A percentile compares a stretch with the other conserved stretches of the same genome.
These are phyloP conservation scores for Castanea sativa DNA, from an alignment of 306 rosid species.

Conservation along the genomic window DNA sequence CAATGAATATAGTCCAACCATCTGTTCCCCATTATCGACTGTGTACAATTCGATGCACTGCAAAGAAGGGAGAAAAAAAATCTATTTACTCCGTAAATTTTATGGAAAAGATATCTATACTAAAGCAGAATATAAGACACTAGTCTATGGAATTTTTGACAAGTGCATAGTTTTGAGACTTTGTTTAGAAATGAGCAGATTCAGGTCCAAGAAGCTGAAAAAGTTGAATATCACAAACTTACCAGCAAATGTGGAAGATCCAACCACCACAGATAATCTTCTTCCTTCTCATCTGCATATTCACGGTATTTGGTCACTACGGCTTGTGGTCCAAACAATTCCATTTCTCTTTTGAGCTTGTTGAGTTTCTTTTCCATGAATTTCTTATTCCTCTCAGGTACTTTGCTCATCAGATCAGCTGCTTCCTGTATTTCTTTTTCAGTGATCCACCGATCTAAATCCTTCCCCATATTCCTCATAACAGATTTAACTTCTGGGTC, in stretches of 20 bases:
- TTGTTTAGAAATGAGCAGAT: slow-evolving; percentile 8
- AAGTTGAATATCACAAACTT: slow-evolving; percentile 22
- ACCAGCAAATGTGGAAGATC: slow-evolving; percentile 84
- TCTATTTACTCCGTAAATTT: slow-evolving; percentile 16
- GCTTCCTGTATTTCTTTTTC: slow-evolving; percentile 88
- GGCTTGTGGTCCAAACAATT: slow-evolving; percentile 93
- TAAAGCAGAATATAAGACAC: slow-evolving; percentile 2
- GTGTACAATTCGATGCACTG: slow-evolving; percentile 96
- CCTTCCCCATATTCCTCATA: slow-evolving; percentile 87
- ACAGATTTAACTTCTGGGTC: slow-evolving; percentile 75
- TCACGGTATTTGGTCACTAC: slow-evolving; percentile 91
- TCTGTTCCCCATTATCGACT: slow-evolving; percentile 57
- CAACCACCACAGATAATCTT: slow-evolving; percentile 96
- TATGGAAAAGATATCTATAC: background rate
- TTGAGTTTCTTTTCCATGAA: slow-evolving; percentile 74
- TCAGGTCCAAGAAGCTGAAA: slow-evolving; percentile 7
- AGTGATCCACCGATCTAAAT: slow-evolving; percentile 88
- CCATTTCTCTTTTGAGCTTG: slow-evolving; percentile 93
- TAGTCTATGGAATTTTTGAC: slow-evolving; percentile 16
- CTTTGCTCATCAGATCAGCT: slow-evolving; percentile 60
- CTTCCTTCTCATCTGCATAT: slow-evolving; percentile 68
- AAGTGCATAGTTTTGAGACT: slow-evolving; percentile 3
- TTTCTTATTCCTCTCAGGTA: slow-evolving; percentile 60
- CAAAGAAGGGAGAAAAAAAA: slow-evolving; percentile 20
- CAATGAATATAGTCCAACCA: slow-evolving; percentile 83